A percentile compares a stretch with the other conserved stretches of the same genome.
These are phyloP conservation scores for Diutina mesorugosa DNA, from an alignment of 1,139 yeast species.

Conservation along the genomic window DNA sequence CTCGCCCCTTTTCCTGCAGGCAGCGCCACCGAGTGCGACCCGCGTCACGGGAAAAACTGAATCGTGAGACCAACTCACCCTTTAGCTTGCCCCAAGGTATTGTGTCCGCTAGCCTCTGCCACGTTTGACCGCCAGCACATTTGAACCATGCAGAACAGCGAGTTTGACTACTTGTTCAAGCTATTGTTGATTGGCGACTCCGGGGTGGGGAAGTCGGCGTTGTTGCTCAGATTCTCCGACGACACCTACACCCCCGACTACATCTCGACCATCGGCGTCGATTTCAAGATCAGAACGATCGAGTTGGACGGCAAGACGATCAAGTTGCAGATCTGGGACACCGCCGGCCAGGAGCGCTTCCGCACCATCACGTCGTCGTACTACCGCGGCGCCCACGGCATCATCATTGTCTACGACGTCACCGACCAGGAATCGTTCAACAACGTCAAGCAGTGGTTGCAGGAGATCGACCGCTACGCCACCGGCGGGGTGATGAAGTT, in stretches of 20 bases:
- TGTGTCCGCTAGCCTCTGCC: background rate
- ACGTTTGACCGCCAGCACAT: background rate
- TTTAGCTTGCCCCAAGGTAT: background rate
- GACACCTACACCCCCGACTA: conserved; percentile 96
- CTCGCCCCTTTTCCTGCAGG: background rate
- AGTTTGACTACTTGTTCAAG: conserved; percentile 92
- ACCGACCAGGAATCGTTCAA: conserved; percentile 97
- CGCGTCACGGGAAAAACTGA: background rate
- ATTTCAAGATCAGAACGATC: conserved; percentile 93
- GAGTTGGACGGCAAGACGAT: conserved; percentile 95
- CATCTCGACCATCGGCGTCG: conserved; percentile 96
- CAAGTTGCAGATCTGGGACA: conserved; percentile 97
- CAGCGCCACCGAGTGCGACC: background rate
- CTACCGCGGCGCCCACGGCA: conserved; percentile 98
- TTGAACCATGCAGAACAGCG: conserved; percentile 6
- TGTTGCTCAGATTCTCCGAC: conserved; percentile 89
- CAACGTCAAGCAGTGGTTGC: conserved; percentile 97
- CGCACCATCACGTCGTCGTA: conserved; percentile 96
- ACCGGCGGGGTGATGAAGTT: conserved; percentile 95
- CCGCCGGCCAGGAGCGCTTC: conserved; percentile 98
- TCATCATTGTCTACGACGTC: conserved; percentile 93
- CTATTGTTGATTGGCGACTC: conserved; percentile 92
- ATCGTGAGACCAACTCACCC: background rate
- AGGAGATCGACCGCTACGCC: conserved; percentile 96
- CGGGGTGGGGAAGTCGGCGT: conserved; percentile 96